Conservation (phyloP, 2,329 filamentous ascomycete genomes). For the Phialocephala sp. region DNA sequence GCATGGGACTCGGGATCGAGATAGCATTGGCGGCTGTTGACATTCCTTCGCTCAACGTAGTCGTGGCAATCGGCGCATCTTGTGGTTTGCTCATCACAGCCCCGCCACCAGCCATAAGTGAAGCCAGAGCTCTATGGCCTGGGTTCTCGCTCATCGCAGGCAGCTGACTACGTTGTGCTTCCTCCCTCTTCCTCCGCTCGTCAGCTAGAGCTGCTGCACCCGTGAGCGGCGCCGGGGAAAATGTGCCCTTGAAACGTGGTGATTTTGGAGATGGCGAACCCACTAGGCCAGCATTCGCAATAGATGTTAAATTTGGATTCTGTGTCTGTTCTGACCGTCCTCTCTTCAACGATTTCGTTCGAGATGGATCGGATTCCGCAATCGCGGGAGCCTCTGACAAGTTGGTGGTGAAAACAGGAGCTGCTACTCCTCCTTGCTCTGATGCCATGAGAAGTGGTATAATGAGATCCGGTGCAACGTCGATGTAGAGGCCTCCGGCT, state of each 20-base stretch:
- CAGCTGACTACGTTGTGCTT: constrained; percentile 48
- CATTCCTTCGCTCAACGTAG: constrained; percentile 41
- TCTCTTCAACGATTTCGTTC: constrained; percentile 41
- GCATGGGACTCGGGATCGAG: constrained; percentile 38
- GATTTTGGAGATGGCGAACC: constrained; percentile 42
- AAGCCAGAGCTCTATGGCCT: constrained; percentile 57
- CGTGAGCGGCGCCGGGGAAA: constrained; percentile 52
- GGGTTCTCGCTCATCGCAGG: constrained; percentile 57
- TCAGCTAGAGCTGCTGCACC: constrained; percentile 61
- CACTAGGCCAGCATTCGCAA: constrained; percentile 38
- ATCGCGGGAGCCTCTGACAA: constrained; percentile 32
- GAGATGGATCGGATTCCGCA: constrained; percentile 32
- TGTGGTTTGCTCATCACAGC: constrained; percentile 62
- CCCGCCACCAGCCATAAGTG: constrained; percentile 59
- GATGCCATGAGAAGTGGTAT: constrained; percentile 39
- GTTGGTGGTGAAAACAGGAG: constrained; percentile 35
- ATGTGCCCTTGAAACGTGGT: constrained; percentile 40
- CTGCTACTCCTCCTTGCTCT: constrained; percentile 37
- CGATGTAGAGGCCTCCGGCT: neutral
- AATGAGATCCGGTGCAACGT: neutral
- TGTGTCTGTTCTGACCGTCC: constrained; percentile 37
- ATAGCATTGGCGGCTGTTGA: constrained; percentile 40
- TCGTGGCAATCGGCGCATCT: constrained; percentile 50
- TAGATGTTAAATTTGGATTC: constrained; percentile 32
- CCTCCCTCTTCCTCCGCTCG: constrained; percentile 55